Base-by-base conservation (phyloP, 148 eudicot genomes). In the Talinum fruticosum region DNA sequence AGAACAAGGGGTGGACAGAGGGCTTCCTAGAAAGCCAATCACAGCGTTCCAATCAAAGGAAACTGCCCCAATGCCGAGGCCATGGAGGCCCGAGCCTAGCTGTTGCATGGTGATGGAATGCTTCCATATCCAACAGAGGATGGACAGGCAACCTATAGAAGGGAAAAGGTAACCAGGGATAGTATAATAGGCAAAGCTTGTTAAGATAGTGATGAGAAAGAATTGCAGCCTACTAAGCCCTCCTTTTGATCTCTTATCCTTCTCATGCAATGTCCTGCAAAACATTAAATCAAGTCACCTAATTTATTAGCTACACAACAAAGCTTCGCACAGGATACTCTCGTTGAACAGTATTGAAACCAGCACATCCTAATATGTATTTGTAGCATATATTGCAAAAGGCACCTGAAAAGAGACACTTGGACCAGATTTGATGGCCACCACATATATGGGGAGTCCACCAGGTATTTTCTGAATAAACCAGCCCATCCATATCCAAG, bases 401-500 rank as follows among this genome's bases (percentile, higher is more conserved):
- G 23, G 33, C 59, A 84, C 92, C 89, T 83, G 81, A 90, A 88
- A 4, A 90, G 85, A 12, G 93, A 84, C 35, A 88, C 93, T 51
- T 88, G 87, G 68, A 86, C 91, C 23, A 90, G 80, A 38, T 88
- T 90, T 3, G 74, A 12, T 6, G 93, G 93, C 93, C 93, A 90
- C 93, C 93, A 88, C 93, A 90, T 90, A 19, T 86, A 84, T 0
- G 86, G 83, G 1, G 93, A 86, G 23, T 87, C 93, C 4, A 90
- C 93, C 16, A 90, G 79, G 82, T 83, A 83, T 36, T 79, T 87
- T 51, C 90, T 71, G 38, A 86, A 85, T 28, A 90, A 29, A 33
- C 90, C 93, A 33, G 90, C 90, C 90, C 90, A 88, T 76, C 93
- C 93, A 81, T 83, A 88, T 10, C 93, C 93, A 54, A 89, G 76